Conservation (phyloP, 2,329 filamentous ascomycete genomes). For the Arthrobotrys conoides region DNA sequence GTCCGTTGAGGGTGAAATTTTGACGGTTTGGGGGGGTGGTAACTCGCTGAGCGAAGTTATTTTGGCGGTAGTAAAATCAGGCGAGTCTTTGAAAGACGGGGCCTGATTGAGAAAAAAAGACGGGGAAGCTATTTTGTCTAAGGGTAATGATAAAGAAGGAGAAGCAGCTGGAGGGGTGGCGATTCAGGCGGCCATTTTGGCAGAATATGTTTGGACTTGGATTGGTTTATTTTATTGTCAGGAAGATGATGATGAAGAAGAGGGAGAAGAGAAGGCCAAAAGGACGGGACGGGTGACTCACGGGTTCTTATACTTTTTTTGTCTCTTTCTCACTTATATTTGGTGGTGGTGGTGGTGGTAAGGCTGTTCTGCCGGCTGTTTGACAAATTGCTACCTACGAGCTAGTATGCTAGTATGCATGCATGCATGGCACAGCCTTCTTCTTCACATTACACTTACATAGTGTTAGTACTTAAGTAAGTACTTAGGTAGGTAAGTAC, state of each 20-base stretch:
- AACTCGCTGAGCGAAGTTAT: constrained; percentile 59
- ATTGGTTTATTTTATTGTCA: constrained; percentile 1
- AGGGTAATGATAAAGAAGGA: background rate
- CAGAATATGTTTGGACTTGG: background rate
- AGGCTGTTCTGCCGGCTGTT: constrained; percentile 30
- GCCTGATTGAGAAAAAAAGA: constrained; percentile 29
- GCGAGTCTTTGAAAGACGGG: constrained; percentile 51
- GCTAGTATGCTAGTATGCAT: no score
- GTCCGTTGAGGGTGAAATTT: constrained; percentile 61
- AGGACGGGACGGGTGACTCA: constrained; percentile 50
- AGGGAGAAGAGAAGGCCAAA: background rate
- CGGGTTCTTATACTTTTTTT: constrained; percentile 55
- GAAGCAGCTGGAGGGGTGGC: constrained; percentile 5
- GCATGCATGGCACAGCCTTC: no score
- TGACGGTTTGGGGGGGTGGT: constrained; percentile 53
- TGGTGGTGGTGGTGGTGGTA: background rate
- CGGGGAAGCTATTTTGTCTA: background rate
- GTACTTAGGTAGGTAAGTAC: no score
- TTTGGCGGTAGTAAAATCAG: constrained; percentile 56
- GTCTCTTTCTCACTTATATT: background rate
- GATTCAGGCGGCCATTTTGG: constrained; percentile 56
- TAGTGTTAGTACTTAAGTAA: no score
- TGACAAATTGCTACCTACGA: background rate
- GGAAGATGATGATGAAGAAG: background rate
- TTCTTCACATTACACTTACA: no score